Evolutionary conservation across 352 stramenopile genomes (phyloP).

Genomic region (Hyaloperonospora brassicae): DNA sequence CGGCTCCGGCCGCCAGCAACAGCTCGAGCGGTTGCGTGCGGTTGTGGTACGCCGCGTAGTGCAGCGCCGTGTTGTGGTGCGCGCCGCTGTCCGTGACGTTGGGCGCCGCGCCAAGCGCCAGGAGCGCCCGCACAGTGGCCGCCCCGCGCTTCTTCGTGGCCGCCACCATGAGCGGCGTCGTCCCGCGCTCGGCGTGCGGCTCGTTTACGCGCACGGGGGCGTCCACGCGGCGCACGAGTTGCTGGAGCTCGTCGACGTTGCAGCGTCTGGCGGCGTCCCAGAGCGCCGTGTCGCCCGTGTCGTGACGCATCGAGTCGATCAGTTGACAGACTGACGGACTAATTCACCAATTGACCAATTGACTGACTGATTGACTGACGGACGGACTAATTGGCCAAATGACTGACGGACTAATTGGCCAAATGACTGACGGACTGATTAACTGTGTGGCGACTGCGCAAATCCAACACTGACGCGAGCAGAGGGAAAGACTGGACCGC

Average conservation of each 20-base stretch:
- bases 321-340: too few species aligned
- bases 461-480: too few species aligned
- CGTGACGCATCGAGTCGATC: not conserved
- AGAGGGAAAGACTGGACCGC: too few species aligned
- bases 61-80: slow-evolving; percentile 52
- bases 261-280: slow-evolving; percentile 28
- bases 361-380: too few species aligned
- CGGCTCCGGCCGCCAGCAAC: slow-evolving; percentile 34
- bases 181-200: slow-evolving; percentile 40
- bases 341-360: too few species aligned
- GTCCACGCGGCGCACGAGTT: slow-evolving; percentile 17
- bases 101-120: slow-evolving; percentile 51
- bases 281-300: slow-evolving; percentile 11
- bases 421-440: too few species aligned
- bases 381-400: too few species aligned
- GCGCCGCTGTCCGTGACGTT: slow-evolving; percentile 29
- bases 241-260: slow-evolving; percentile 27
- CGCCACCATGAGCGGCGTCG: slow-evolving; percentile 66
- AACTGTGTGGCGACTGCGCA: too few species aligned
- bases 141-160: slow-evolving; percentile 40
- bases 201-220: slow-evolving; percentile 29
- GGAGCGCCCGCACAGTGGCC: slow-evolving; percentile 39
- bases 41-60: slow-evolving; percentile 56
- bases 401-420: too few species aligned
- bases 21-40: slow-evolving; percentile 41